These are phyloP conservation scores for Vanrija humicola DNA, from an alignment of 1,284 basidiomycete species.

Conservation along the genomic window DNA sequence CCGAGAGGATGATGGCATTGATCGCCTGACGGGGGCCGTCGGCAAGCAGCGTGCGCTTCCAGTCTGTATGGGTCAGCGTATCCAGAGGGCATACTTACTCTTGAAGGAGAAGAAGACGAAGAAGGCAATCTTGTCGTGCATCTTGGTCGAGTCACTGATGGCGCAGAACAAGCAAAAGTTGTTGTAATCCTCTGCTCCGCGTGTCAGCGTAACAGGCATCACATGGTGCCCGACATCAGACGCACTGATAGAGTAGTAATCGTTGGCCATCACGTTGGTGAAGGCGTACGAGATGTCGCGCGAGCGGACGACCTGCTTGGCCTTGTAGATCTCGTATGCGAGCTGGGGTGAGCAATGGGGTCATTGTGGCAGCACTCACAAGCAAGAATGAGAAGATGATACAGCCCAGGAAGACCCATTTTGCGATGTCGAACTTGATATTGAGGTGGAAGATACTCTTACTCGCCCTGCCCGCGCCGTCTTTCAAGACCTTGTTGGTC, in stretches of 20 bases:
- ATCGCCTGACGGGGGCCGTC: constrained; percentile 98
- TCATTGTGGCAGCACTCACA: background rate
- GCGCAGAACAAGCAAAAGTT: constrained; percentile 98
- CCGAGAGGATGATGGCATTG: constrained; percentile 81
- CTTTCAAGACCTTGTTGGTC: constrained; percentile 51
- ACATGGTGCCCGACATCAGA: constrained; percentile 22
- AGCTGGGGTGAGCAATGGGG: constrained; percentile 47
- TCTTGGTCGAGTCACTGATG: constrained; percentile 92
- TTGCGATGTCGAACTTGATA: constrained; percentile 82
- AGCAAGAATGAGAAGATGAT: constrained; percentile 93
- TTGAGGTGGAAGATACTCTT: constrained; percentile 66
- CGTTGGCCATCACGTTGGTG: constrained; percentile 95
- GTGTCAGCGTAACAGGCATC: background rate
- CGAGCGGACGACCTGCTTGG: constrained; percentile 87
- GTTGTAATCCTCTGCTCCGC: constrained; percentile 72
- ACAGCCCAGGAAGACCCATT: constrained; percentile 96
- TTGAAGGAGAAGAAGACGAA: constrained; percentile 99
- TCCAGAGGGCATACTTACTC: constrained; percentile 57
- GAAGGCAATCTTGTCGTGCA: constrained; percentile 95
- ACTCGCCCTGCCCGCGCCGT: constrained; percentile 78
- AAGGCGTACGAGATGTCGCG: constrained; percentile 95
- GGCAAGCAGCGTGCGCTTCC: constrained; percentile 89
- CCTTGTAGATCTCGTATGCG: constrained; percentile 86
- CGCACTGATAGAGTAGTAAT: constrained; percentile 87
- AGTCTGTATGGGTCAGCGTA: constrained; percentile 56